Base-by-base conservation (phyloP, 768 basidiomycete genomes). In the Dentipellis sp. region DNA sequence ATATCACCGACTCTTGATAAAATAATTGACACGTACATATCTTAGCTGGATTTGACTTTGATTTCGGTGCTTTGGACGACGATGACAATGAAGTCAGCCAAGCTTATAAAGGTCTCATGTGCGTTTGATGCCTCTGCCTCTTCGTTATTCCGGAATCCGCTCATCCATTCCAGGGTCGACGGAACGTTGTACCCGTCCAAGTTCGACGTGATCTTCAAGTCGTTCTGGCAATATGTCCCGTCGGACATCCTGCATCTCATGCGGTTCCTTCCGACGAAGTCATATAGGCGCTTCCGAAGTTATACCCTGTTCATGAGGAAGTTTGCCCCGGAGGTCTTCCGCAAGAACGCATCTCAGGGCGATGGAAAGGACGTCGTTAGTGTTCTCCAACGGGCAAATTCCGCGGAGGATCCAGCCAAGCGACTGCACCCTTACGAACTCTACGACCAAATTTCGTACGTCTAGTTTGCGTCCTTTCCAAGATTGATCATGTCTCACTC, bases 71-170 rank as follows among this genome's bases (percentile, higher is more conserved):
- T 1, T 53, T 67, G 14, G 65, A 67, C 52, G 55, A 62, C 19
- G 51, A 51, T 3, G 36, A 62, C 35, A 64, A 56, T 35, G 56
- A 54, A 6, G 42, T 65, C 22, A 50, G 59, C 36, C 54, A 64
- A 47, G 62, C 59, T 19, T 66, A 63, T 55, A 60, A 57, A 48
- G 59, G 61, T 54, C 59, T 64, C 60, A 66, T 64, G 65, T 63
- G 38, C 21, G 66, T 8, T 4, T 29, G 1, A 11, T 17, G n/a
- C 23, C 17, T 54, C 42, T 14, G 40, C 46, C 5, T 35, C 35
- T 6, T 42, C 21, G 40, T 48, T 45, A 17, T 39, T 40, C 7
- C 10, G 6, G 19, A 11, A 4, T n/a, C n/a, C n/a, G n/a, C 14
- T 53, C 17, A 47, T 6, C 16, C 19, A 21, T 22, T 11, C 19